phyloP scores from a whole-genome alignment of 345 rosid species.

The Arabis alpina region DNA sequence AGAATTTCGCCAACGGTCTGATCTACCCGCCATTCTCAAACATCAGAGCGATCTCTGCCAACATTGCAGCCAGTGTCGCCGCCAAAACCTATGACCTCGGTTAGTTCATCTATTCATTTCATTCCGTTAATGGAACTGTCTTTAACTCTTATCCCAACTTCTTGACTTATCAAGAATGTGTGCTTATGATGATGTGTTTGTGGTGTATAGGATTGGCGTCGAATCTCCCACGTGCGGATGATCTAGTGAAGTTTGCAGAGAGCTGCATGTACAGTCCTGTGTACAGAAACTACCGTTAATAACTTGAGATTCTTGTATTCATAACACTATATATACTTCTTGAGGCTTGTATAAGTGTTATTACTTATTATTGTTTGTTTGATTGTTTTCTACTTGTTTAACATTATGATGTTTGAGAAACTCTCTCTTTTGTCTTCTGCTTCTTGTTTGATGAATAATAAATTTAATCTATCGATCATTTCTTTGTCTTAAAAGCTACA shows the following conservation, averaged over 20 bases:
- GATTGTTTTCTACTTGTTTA: background rate
- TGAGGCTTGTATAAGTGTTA: constrained; percentile 31
- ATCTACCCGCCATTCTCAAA: constrained; percentile 92
- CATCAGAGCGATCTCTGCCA: constrained; percentile 89
- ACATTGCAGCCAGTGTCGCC: constrained; percentile 87
- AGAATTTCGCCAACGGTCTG: constrained; percentile 70
- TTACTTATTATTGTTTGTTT: constrained; percentile 29
- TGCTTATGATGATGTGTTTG: constrained; percentile 13
- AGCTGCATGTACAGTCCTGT: constrained; percentile 93
- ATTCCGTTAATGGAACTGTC: background rate
- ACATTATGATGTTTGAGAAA: constrained; percentile 13
- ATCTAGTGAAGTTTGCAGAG: constrained; percentile 82
- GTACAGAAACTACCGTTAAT: constrained; percentile 80
- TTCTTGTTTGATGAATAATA: constrained; percentile 30
- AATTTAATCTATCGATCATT: background rate
- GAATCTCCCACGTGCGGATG: constrained; percentile 80
- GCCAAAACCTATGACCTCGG: constrained; percentile 94
- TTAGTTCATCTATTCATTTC: constrained; percentile 44
- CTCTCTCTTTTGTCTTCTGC: constrained; percentile 4
- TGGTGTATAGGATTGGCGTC: constrained; percentile 77
- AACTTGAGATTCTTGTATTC: constrained; percentile 24
- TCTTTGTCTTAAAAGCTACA: background rate
- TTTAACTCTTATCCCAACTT: background rate
- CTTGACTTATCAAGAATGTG: background rate
- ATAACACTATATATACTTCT: constrained; percentile 10